Base-by-base conservation (phyloP, 1,284 basidiomycete species). In the Cryptococcus jaspeensis region DNA sequence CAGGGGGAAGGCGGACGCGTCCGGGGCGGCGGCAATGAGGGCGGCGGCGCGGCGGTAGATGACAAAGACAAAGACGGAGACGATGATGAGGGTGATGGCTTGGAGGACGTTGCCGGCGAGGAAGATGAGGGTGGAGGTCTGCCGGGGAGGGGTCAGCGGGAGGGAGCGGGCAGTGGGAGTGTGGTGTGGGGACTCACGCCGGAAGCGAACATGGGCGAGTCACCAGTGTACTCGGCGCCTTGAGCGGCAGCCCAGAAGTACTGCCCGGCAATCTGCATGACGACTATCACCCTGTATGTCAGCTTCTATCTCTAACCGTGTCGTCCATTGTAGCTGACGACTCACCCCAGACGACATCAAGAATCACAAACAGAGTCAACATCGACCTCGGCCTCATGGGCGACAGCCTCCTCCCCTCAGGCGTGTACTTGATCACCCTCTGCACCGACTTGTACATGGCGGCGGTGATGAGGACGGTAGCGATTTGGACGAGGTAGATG, bases 21-120 rank as follows among this genome's bases (percentile, higher is more conserved):
- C 50, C n/a, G 64, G 55, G 48, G 62, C 55, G 8, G 32, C 38
- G 20, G 52, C 58, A 32, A 67, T 53, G 39, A 65, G 35, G 7
- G 54, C 37, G 39, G 35, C 47, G 9, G 66, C 52, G 32, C 67
- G 64, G 12, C 59, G 55, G 25, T 56, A 41, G 47, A 70, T 67
- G 44, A 70, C 74, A 51, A 72, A 62, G 46, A 73, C 56, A 55
- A 67, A 70, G 16, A 64, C 56, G 54, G 54, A 63, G 58, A 69
- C 65, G 54, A 63, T 55, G 54, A 67, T 64, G 42, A 51, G 44
- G 18, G 56, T 58, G 51, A 61, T 56, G 22, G 58, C 64, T 50
- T 59, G 43, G 16, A 70, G 61, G 22, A 66, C 66, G 44, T 63
- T 64, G 11, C 67, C 67, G 22, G 64, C 56, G 23, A 70, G 50